Evolutionary conservation across 306 rosid genomes (phyloP).

Genomic region (Neltuma alba): DNA sequence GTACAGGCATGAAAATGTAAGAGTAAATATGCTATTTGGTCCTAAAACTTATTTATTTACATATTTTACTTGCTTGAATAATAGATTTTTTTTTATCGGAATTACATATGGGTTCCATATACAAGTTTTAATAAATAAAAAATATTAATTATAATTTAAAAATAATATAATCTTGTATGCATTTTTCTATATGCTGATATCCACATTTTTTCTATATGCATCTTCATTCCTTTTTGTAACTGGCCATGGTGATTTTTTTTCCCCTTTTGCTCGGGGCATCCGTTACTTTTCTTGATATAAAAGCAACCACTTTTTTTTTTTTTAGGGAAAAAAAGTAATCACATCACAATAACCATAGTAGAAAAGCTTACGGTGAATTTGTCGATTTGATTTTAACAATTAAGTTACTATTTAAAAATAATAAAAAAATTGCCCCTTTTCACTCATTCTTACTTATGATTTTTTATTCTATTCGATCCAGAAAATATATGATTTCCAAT

Average conservation of each 20-base stretch:
- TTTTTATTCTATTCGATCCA: background rate
- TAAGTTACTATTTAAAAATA: background rate
- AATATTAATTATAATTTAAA: no score
- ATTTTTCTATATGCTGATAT: no score
- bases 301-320: slow-evolving; percentile 60
- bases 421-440: background rate
- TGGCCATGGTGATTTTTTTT: background rate
- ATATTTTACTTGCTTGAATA: no score
- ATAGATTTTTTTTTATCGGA: no score
- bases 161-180: no score
- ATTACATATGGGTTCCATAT: no score
- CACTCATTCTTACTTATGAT: background rate
- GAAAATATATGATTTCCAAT: background rate
- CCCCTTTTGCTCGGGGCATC: background rate
- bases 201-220: no score
- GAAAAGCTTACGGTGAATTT: background rate
- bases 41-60: no score
- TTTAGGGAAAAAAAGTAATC: slow-evolving; percentile 42
- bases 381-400: background rate
- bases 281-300: slow-evolving; percentile 56
- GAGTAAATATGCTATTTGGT: no score
- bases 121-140: no score
- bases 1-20: no score
- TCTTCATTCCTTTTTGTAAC: background rate
- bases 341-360: background rate